These are phyloP conservation scores for Silene uniflora DNA, from an alignment of 148 eudicot genomes.

Conservation along the genomic window DNA sequence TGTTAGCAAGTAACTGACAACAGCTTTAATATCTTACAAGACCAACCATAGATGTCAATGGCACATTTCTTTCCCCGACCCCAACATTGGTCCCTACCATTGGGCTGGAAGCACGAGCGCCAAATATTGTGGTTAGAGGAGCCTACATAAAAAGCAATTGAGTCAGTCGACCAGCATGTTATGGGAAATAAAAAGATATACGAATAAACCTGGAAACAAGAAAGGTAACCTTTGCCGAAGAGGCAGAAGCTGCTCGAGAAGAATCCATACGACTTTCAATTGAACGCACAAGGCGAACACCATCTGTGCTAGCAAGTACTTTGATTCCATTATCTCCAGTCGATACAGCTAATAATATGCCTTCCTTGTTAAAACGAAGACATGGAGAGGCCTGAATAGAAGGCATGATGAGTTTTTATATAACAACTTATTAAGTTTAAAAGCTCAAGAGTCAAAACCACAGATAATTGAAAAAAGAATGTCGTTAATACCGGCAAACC, in stretches of 20 bases:
- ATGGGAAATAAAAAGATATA: conserved; percentile 8
- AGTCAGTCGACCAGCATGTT: background rate
- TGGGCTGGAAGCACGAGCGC: conserved; percentile 36
- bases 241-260: conserved; percentile 51
- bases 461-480: background rate
- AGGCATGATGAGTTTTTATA: background rate
- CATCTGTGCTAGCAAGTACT: conserved; percentile 69
- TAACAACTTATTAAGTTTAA: background rate
- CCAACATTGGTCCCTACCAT: conserved; percentile 35
- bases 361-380: conserved; percentile 85
- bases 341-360: conserved; percentile 73
- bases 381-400: conserved; percentile 71
- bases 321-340: conserved; percentile 69
- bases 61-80: conserved; percentile 34
- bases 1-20: background rate
- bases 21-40: conserved; percentile 27
- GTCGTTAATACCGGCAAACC: conserved; percentile 58
- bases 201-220: conserved; percentile 5
- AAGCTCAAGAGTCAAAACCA: background rate
- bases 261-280: conserved; percentile 48
- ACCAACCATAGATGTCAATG: conserved; percentile 29
- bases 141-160: conserved; percentile 28
- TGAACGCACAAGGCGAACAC: conserved; percentile 57
- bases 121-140: conserved; percentile 28
- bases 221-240: conserved; percentile 47